Percentiles rank a stretch among this genome's conserved stretches.
Evolutionary conservation across 495 filamentous ascomycete species (phyloP).

Genomic region (Penicillium fimorum): DNA sequence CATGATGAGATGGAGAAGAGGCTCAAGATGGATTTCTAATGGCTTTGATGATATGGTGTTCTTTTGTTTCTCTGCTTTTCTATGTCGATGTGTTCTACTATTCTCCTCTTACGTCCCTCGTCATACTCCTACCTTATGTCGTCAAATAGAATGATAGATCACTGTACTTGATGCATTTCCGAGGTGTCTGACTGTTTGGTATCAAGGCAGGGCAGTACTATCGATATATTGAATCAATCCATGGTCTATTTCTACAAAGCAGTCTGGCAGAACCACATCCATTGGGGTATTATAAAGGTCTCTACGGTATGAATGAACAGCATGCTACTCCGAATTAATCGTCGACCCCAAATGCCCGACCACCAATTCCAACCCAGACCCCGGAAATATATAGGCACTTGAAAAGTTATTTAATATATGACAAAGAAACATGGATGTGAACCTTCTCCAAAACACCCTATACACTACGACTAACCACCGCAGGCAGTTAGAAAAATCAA

Average conservation of each 20-base stretch:
- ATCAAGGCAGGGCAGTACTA: background rate
- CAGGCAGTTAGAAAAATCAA: constrained; percentile 6
- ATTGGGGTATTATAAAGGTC: background rate
- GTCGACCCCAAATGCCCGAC: background rate
- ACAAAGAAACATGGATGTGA: background rate
- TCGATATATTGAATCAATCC: constrained; percentile 10
- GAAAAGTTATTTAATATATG: constrained; percentile 2
- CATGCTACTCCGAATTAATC: background rate
- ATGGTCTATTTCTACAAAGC: constrained; percentile 14
- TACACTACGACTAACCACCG: constrained; percentile 10
- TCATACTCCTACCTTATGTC: constrained; percentile 13
- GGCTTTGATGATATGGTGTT: constrained; percentile 19
- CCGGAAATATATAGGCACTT: background rate
- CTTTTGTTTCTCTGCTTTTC: constrained; percentile 16
- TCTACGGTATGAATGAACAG: background rate
- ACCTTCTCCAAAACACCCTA: constrained; percentile 10
- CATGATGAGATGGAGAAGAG: constrained; percentile 94
- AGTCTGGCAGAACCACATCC: background rate
- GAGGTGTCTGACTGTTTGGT: background rate
- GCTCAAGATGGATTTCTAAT: constrained; percentile 68
- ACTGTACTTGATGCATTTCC: constrained; percentile 6
- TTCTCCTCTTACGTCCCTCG: constrained; percentile 13
- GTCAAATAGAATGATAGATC: constrained; percentile 24
- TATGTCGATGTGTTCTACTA: constrained; percentile 26
- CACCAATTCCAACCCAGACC: constrained; percentile 8